A percentile compares a stretch with the other conserved stretches of the same genome.
These are phyloP conservation scores for Corchorus capsularis DNA, from an alignment of 345 rosid species.

Conservation along the genomic window DNA sequence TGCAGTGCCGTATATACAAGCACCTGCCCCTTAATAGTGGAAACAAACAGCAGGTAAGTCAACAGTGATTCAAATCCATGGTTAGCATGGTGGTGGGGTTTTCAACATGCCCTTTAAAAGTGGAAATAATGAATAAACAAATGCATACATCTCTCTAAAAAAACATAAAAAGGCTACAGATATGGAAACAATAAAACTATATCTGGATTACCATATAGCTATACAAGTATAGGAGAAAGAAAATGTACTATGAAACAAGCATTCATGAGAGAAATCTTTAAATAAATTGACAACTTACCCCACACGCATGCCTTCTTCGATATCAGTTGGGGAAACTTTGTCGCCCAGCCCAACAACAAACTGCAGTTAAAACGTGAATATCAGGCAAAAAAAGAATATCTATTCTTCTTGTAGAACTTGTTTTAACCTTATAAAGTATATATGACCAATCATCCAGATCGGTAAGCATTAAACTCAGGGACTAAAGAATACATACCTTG, in stretches of 20 bases:
- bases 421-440: background rate
- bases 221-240: background rate
- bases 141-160: too few species aligned
- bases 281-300: constrained; percentile 59
- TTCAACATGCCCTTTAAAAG: too few species aligned
- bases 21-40: too few species aligned
- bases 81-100: too few species aligned
- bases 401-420: background rate
- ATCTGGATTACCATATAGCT: background rate
- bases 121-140: too few species aligned
- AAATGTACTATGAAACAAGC: background rate
- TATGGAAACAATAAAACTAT: background rate
- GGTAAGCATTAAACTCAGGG: background rate
- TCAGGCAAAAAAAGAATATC: background rate
- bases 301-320: constrained; percentile 99
- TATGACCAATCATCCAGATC: background rate
- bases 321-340: constrained; percentile 94
- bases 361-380: constrained; percentile 35
- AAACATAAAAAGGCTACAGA: too few species aligned
- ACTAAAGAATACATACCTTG: constrained; percentile 47
- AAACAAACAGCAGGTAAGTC: too few species aligned
- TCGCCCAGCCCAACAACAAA: constrained; percentile 99
- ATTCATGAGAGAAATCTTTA: background rate
- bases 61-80: too few species aligned
- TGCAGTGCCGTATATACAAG: too few species aligned